phyloP scores from a whole-genome alignment of 768 basidiomycete species.

The Amanita subjunquillea region DNA sequence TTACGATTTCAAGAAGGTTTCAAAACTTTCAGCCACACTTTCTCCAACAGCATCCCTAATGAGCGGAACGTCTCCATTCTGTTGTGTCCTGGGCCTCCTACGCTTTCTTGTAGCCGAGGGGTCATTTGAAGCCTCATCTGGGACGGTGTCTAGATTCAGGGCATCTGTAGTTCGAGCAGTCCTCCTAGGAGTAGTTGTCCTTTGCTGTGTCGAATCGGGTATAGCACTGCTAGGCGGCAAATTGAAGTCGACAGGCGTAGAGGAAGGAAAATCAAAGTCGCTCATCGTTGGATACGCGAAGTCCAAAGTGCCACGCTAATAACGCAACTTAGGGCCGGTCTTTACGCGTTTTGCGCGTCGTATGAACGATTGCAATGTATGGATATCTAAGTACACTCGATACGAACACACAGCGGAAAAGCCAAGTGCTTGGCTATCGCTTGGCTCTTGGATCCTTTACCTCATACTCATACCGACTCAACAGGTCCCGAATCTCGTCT shows the following conservation, averaged over 20 bases:
- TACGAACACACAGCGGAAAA: no score
- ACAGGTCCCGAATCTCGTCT: conserved; percentile 15
- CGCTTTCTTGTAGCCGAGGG: conserved; percentile 24
- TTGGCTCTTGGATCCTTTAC: conserved; percentile 5
- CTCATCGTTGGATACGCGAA: conserved; percentile 2
- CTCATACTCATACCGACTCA: conserved; percentile 12
- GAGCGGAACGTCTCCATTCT: conserved; percentile 64
- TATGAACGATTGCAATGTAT: background rate
- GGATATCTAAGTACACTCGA: background rate
- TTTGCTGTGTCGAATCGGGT: conserved; percentile 2
- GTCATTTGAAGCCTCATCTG: conserved; percentile 33
- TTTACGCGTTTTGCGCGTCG: background rate
- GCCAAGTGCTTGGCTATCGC: background rate
- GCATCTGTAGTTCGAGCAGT: conserved; percentile 39
- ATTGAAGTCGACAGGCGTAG: background rate
- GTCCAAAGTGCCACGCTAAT: background rate
- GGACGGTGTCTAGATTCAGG: conserved; percentile 44
- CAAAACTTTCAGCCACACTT: conserved; percentile 87
- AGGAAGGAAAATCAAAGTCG: conserved; percentile 5
- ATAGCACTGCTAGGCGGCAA: conserved; percentile 5
- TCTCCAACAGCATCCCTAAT: conserved; percentile 95
- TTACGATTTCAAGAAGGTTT: conserved; percentile 85
- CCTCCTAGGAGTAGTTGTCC: conserved; percentile 20
- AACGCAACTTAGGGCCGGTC: conserved; percentile 1
- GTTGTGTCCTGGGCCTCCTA: conserved; percentile 38